phyloP scores from a whole-genome alignment of 306 rosid species.

The Lithocarpus polystachyus region DNA sequence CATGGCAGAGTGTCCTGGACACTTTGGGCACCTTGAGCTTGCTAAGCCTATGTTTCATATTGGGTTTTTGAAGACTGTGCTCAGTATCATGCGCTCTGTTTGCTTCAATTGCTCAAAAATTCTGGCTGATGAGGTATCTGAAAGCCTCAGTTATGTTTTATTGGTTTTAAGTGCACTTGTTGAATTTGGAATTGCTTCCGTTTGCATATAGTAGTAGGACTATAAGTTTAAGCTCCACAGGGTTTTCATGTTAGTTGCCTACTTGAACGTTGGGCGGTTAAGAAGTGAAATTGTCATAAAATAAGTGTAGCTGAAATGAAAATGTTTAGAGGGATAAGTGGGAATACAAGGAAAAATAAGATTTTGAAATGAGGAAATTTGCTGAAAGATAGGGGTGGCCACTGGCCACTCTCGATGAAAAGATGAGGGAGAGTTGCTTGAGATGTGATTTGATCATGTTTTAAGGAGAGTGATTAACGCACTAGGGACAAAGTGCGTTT shows the following conservation, averaged over 20 bases:
- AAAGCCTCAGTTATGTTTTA: background rate
- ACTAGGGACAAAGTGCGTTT: too few species aligned
- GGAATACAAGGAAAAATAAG: too few species aligned
- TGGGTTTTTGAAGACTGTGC: conserved; percentile 85
- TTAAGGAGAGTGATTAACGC: too few species aligned
- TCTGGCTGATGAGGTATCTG: conserved; percentile 78
- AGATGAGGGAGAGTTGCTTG: too few species aligned
- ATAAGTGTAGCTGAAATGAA: too few species aligned
- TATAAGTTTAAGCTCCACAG: background rate
- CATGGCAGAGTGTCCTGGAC: conserved; percentile 99
- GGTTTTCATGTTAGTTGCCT: background rate
- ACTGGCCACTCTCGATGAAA: too few species aligned
- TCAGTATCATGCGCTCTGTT: conserved; percentile 79
- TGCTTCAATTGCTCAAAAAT: conserved; percentile 96
- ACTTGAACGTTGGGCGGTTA: background rate
- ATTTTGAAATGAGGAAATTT: too few species aligned
- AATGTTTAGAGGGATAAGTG: too few species aligned
- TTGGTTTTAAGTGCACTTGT: background rate
- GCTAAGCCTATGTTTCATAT: conserved; percentile 98
- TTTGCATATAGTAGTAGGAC: background rate
- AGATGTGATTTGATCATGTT: too few species aligned
- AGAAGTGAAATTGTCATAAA: too few species aligned
- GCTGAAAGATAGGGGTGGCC: too few species aligned
- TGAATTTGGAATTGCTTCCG: background rate
- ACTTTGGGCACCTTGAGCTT: conserved; percentile 93